phyloP scores from a whole-genome alignment of 495 filamentous ascomycete species.

The Mycothermus thermophilus region DNA sequence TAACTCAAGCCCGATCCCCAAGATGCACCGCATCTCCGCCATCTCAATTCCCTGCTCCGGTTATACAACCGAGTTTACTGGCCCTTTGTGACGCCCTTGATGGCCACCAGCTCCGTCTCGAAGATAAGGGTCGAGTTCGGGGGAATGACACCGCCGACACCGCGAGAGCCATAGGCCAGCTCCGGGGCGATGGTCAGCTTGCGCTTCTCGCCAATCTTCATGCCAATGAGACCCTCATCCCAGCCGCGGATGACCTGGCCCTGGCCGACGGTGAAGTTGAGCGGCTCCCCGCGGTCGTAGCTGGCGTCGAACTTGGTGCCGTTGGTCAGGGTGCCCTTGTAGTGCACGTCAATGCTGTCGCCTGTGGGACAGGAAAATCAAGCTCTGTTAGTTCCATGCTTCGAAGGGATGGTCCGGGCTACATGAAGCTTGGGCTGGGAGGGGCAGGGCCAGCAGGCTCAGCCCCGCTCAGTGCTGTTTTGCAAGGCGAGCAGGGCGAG shows the following conservation, averaged over 20 bases:
- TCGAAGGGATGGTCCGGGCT: background rate
- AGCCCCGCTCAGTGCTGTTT: no score
- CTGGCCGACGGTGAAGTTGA: conserved; percentile 54
- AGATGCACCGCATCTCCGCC: no score
- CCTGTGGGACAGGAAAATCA: conserved; percentile 6
- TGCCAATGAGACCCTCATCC: conserved; percentile 72
- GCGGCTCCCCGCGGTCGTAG: conserved; percentile 51
- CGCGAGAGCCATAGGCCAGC: conserved; percentile 57
- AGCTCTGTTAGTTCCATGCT: background rate
- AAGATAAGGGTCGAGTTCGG: conserved; percentile 41
- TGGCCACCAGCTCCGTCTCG: conserved; percentile 68
- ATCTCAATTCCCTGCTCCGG: no score
- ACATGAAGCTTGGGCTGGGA: background rate
- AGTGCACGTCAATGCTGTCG: conserved; percentile 21
- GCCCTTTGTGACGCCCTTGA: conserved; percentile 46
- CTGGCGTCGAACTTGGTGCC: conserved; percentile 25
- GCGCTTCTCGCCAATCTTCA: conserved; percentile 81
- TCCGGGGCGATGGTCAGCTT: conserved; percentile 62
- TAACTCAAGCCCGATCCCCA: no score
- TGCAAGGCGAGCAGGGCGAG: no score
- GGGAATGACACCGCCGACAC: conserved; percentile 44
- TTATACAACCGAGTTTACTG: conserved; percentile 4
- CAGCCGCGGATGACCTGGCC: conserved; percentile 72
- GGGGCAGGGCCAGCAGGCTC: background rate
- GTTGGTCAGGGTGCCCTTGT: conserved; percentile 17